Conservation (phyloP, 148 eudicot genomes). For the Amaranthus palmeri region DNA sequence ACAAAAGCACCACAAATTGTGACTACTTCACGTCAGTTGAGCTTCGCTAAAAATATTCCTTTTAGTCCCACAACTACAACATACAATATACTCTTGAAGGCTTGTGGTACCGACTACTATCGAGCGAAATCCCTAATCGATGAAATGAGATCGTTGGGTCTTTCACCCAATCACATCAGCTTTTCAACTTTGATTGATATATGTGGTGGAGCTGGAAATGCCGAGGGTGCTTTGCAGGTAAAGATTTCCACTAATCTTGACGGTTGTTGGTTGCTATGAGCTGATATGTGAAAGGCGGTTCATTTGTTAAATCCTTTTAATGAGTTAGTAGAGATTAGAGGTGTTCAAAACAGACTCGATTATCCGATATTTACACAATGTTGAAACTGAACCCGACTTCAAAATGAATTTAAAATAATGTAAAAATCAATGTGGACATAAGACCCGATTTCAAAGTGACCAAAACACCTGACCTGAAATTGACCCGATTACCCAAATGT, state of each 20-base stretch:
- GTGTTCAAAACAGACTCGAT: no score
- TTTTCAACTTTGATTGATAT: constrained; percentile 77
- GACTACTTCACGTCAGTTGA: constrained; percentile 28
- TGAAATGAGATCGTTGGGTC: constrained; percentile 69
- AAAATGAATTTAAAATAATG: no score
- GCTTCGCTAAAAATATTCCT: constrained; percentile 40
- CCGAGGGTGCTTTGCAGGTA: constrained; percentile 73
- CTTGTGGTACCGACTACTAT: constrained; percentile 76
- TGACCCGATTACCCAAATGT: neutral
- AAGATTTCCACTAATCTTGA: neutral
- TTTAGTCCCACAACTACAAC: constrained; percentile 76
- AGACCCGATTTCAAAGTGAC: no score
- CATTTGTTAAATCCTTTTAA: neutral
- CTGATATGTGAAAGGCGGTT: neutral
- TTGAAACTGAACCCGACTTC: no score
- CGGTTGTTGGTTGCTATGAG: neutral
- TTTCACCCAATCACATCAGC: constrained; percentile 83
- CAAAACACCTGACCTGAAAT: no score
- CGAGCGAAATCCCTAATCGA: constrained; percentile 75
- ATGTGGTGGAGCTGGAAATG: constrained; percentile 65
- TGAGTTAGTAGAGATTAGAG: neutral
- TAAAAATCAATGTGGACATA: no score
- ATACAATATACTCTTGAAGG: constrained; percentile 86
- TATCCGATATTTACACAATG: no score
- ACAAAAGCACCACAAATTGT: constrained; percentile 15